Percentiles rank a stretch among this genome's conserved stretches.
Conservation (phyloP, 257 asterid species). For the Scutellaria barbata region DNA sequence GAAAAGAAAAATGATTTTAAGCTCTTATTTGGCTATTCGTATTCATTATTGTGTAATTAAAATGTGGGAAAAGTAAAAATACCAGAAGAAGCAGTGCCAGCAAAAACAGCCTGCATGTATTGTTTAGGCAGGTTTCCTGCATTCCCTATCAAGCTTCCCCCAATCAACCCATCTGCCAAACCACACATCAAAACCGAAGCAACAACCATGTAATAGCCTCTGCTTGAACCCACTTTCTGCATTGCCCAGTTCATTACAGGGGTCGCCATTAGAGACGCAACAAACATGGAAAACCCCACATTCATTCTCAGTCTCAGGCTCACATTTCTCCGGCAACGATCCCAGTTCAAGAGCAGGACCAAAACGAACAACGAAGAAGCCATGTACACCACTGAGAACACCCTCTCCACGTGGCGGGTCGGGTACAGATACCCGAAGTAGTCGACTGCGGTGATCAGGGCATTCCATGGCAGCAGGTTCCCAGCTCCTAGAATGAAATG, state of each 20-base stretch:
- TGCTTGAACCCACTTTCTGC: constrained; percentile 36
- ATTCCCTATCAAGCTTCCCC: constrained; percentile 64
- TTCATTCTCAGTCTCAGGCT: constrained; percentile 64
- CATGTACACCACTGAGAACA: constrained; percentile 79
- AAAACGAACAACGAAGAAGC: constrained; percentile 56
- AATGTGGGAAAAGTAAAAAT: not conserved
- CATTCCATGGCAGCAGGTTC: constrained; percentile 82
- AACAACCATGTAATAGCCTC: constrained; percentile 46
- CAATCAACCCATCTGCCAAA: constrained; percentile 71
- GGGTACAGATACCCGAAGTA: constrained; percentile 71
- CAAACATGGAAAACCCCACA: constrained; percentile 68
- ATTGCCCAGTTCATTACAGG: constrained; percentile 64
- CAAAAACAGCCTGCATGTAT: constrained; percentile 88
- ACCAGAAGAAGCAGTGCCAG: constrained; percentile 95
- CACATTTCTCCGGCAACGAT: constrained; percentile 35
- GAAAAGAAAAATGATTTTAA: too few species aligned
- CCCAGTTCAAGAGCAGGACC: constrained; percentile 46
- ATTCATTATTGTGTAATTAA: too few species aligned
- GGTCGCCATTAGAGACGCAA: constrained; percentile 53
- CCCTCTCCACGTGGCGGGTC: constrained; percentile 59
- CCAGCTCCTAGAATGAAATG: constrained; percentile 89
- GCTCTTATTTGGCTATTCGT: too few species aligned
- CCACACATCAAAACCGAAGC: constrained; percentile 67
- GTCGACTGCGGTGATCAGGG: constrained; percentile 73
- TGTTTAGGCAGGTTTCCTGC: constrained; percentile 76